Evolutionary conservation across 176 grass and related monocot species (phyloP).

Genomic region (Zizania latifolia): DNA sequence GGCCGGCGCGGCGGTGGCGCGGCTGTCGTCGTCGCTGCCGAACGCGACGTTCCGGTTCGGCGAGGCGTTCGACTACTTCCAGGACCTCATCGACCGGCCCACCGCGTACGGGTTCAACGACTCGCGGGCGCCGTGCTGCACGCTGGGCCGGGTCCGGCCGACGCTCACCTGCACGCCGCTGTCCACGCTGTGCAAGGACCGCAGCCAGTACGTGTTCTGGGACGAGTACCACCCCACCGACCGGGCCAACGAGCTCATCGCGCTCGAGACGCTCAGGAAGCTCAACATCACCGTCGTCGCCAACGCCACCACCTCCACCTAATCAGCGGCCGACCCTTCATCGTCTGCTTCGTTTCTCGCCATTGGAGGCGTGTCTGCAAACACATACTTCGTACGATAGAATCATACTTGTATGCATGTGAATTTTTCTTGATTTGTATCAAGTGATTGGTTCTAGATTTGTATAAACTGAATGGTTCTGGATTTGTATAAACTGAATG

Average conservation of each 20-base stretch:
- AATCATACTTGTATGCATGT: no score
- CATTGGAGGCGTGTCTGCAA: no score
- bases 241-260: constrained; percentile 87
- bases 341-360: no score
- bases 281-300: constrained; percentile 55
- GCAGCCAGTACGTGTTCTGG: constrained; percentile 90
- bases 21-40: constrained; percentile 42
- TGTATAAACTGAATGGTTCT: no score
- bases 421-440: no score
- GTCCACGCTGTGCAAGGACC: constrained; percentile 74
- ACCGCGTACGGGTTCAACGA: constrained; percentile 73
- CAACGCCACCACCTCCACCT: constrained; percentile 43
- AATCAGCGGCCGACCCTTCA: no score
- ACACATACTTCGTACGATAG: no score
- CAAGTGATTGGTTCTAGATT: no score
- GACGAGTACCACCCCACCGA: constrained; percentile 98
- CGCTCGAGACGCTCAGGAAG: constrained; percentile 60
- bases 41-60: constrained; percentile 73
- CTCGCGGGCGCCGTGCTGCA: constrained; percentile 70
- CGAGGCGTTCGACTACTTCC: constrained; percentile 82
- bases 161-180: constrained; percentile 87
- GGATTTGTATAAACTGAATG: no score
- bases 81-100: constrained; percentile 71
- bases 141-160: constrained; percentile 58
- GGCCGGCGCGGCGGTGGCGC: constrained; percentile 17